A percentile compares a stretch with the other conserved stretches of the same genome.
Evolutionary conservation across 108 stramenopile species (phyloP).

Genomic region (Stephanodiscus triporus): DNA sequence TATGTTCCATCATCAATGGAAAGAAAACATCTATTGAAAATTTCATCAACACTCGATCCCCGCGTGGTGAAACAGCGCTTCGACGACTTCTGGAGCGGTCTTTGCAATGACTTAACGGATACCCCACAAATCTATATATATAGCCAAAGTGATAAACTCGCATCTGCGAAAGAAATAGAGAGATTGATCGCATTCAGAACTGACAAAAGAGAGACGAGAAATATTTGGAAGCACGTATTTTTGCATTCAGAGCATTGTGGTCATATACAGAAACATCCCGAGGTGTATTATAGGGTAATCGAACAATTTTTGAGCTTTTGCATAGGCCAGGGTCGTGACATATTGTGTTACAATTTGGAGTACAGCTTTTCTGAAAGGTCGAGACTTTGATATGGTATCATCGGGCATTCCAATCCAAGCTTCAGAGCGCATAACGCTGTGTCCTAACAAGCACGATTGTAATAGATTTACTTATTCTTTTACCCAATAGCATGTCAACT

Average conservation of each 20-base stretch:
- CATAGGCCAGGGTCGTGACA: slow-evolving; percentile 7
- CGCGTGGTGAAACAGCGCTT: slow-evolving; percentile 30
- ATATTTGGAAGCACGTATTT: slow-evolving; percentile 54
- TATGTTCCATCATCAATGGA: slow-evolving; percentile 26
- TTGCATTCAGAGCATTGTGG: slow-evolving; percentile 63
- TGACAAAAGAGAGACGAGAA: slow-evolving; percentile 22
- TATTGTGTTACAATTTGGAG: neutral
- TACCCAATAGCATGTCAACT: neutral
- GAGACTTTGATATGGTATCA: slow-evolving; percentile 5
- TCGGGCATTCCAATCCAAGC: neutral
- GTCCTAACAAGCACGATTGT: too few species aligned
- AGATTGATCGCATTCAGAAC: slow-evolving; percentile 49
- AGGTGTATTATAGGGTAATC: slow-evolving; percentile 42
- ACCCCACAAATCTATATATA: slow-evolving; percentile 74
- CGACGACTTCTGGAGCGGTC: slow-evolving; percentile 54
- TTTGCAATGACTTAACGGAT: slow-evolving; percentile 45
- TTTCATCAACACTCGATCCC: slow-evolving; percentile 18
- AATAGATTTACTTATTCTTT: too few species aligned
- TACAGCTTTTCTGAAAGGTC: neutral
- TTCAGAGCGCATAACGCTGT: too few species aligned
- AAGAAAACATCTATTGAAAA: slow-evolving; percentile 24
- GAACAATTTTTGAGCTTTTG: slow-evolving; percentile 28
- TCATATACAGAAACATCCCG: slow-evolving; percentile 63
- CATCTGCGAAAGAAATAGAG: slow-evolving; percentile 43
- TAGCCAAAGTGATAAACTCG: slow-evolving; percentile 62